A percentile compares a stretch with the other conserved stretches of the same genome.
phyloP scores from a whole-genome alignment of 306 rosid species.

The Rosa chinensis region DNA sequence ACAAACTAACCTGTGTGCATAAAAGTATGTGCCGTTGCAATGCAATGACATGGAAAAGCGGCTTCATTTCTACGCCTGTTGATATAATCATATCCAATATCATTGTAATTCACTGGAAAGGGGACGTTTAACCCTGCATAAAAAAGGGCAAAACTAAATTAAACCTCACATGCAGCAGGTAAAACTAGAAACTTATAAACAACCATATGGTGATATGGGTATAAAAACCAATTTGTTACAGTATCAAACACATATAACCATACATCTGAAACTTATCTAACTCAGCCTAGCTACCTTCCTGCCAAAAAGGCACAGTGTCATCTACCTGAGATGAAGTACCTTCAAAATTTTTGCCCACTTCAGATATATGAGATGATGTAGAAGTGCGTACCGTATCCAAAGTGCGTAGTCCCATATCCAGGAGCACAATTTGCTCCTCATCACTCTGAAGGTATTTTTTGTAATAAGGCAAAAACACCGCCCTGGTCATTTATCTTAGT shows the following conservation, averaged over 20 bases:
- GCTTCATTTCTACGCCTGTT: slow-evolving; percentile 43
- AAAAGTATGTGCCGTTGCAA: slow-evolving; percentile 86
- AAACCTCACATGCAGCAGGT: neutral
- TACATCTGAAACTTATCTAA: slow-evolving; percentile 4
- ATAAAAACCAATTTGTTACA: neutral
- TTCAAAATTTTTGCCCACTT: slow-evolving; percentile 27
- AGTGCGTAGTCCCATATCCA: slow-evolving; percentile 4
- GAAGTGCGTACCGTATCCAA: slow-evolving; percentile 25
- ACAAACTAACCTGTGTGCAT: slow-evolving; percentile 71
- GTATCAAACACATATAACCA: neutral
- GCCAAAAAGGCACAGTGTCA: slow-evolving; percentile 25
- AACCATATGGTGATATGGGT: neutral
- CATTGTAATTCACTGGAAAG: slow-evolving; percentile 42
- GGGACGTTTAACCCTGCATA: slow-evolving; percentile 35
- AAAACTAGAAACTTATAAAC: neutral
- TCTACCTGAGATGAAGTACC: slow-evolving; percentile 37
- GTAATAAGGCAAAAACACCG: slow-evolving; percentile 68
- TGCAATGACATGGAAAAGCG: slow-evolving; percentile 66
- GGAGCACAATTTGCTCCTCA: slow-evolving; percentile 41
- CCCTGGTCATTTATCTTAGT: slow-evolving; percentile 58
- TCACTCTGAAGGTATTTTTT: slow-evolving; percentile 55
- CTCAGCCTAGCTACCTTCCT: slow-evolving; percentile 32
- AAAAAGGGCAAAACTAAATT: slow-evolving; percentile 8
- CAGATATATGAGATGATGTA: slow-evolving; percentile 22
- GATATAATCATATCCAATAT: slow-evolving; percentile 58